phyloP scores from a whole-genome alignment of 306 rosid genomes.

The Prunus salicina region DNA sequence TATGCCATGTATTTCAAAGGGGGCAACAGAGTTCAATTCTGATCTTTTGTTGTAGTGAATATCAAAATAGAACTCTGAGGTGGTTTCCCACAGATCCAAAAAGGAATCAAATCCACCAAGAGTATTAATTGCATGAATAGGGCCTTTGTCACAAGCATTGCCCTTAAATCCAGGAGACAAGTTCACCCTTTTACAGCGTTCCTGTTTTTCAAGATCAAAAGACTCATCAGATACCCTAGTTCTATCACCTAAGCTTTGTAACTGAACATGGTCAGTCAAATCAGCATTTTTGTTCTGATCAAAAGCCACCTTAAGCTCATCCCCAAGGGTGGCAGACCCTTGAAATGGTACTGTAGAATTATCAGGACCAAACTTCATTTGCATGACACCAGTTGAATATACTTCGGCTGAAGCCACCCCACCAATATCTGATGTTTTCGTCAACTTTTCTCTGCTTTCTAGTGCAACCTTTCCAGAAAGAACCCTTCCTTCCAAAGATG shows the following conservation, averaged over 20 bases:
- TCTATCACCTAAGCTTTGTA: slow-evolving; percentile 38
- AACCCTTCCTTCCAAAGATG: slow-evolving; percentile 26
- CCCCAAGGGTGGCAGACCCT: slow-evolving; percentile 32
- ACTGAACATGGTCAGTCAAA: slow-evolving; percentile 18
- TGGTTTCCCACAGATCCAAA: slow-evolving; percentile 75
- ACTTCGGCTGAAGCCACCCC: slow-evolving; percentile 36
- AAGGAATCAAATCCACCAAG: slow-evolving; percentile 84
- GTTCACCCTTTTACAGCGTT: slow-evolving; percentile 28
- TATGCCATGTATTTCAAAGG: slow-evolving; percentile 78
- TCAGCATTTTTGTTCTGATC: slow-evolving; percentile 32
- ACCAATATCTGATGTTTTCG: slow-evolving; percentile 31
- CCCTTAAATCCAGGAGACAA: slow-evolving; percentile 32
- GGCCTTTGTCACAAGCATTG: slow-evolving; percentile 55
- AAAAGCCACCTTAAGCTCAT: slow-evolving; percentile 32
- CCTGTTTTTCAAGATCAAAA: slow-evolving; percentile 32
- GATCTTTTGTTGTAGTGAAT: slow-evolving; percentile 68
- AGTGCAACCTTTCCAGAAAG: slow-evolving; percentile 35
- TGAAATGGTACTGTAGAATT: slow-evolving; percentile 34
- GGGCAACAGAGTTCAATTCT: slow-evolving; percentile 58
- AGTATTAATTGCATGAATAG: slow-evolving; percentile 58
- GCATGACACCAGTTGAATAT: slow-evolving; percentile 29
- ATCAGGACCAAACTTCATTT: slow-evolving; percentile 31
- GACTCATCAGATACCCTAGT: slow-evolving; percentile 21
- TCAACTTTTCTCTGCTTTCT: slow-evolving; percentile 30
- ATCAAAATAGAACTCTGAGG: slow-evolving; percentile 76